These are phyloP conservation scores for Pyrus hybrid DNA, from an alignment of 331 rosid species.

Conservation along the genomic window DNA sequence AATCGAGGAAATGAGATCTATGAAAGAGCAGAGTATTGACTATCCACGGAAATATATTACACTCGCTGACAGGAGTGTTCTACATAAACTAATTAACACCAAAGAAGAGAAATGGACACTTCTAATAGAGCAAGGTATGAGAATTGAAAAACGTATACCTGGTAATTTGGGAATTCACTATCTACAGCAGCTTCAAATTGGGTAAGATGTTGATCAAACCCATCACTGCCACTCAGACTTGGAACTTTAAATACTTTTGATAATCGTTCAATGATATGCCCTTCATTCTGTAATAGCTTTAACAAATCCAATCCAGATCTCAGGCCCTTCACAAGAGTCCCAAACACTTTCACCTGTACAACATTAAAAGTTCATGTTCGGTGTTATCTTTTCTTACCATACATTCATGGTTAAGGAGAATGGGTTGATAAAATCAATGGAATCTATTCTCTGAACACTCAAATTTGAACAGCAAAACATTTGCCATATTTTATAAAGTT, in stretches of 20 bases:
- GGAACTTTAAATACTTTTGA: conserved; percentile 57
- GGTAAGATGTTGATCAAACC: conserved; percentile 70
- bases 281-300: conserved; percentile 58
- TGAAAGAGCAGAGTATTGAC: not conserved
- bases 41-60: not conserved
- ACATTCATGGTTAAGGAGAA: not conserved
- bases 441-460: not conserved
- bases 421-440: too few species aligned
- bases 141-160: conserved; percentile 30
- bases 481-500: not conserved
- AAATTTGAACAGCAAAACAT: not conserved
- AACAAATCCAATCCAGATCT: conserved; percentile 64
- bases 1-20: not conserved
- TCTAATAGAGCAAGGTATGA: not conserved
- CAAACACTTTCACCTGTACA: conserved; percentile 80
- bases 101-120: not conserved
- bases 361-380: conserved; percentile 6
- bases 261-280: conserved; percentile 34
- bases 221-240: conserved; percentile 42
- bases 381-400: not conserved
- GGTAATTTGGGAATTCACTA: conserved; percentile 80
- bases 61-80: not conserved
- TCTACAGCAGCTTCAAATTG: conserved; percentile 95
- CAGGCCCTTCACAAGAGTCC: conserved; percentile 82
- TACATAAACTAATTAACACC: not conserved